These are phyloP conservation scores for Lathyrus oleraceus DNA, from an alignment of 306 rosid genomes.

Conservation along the genomic window DNA sequence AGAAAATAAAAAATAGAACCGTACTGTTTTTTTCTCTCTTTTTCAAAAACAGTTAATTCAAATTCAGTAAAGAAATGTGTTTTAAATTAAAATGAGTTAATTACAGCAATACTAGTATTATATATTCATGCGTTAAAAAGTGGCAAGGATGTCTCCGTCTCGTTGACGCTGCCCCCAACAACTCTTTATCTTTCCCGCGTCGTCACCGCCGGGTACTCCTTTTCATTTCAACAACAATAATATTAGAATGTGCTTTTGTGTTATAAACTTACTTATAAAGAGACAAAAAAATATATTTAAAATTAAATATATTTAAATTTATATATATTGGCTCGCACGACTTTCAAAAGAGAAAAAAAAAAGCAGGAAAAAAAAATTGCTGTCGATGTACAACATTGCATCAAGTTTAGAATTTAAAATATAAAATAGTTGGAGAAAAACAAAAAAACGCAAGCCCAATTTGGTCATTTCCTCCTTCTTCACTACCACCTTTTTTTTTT, in stretches of 20 bases:
- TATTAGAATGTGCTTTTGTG: too few species aligned
- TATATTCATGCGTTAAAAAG: not conserved
- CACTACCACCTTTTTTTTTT: slow-evolving; percentile 34
- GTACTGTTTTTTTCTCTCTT: not conserved
- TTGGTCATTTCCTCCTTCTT: slow-evolving; percentile 35
- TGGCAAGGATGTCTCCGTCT: slow-evolving; percentile 37
- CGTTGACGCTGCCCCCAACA: slow-evolving; percentile 20
- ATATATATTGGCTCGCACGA: slow-evolving; percentile 7
- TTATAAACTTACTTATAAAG: too few species aligned
- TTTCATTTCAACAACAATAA: slow-evolving; percentile 5
- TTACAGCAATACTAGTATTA: too few species aligned
- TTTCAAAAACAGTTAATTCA: not conserved
- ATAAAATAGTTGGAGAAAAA: not conserved
- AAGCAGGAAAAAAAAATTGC: not conserved
- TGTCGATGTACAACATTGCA: slow-evolving; percentile 5
- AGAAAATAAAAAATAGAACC: not conserved
- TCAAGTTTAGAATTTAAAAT: slow-evolving; percentile 7
- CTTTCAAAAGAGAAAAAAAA: not conserved
- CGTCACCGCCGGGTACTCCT: slow-evolving; percentile 33
- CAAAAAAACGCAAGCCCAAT: slow-evolving; percentile 32
- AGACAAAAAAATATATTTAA: not conserved
- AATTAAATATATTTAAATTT: not conserved
- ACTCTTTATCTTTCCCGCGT: slow-evolving; percentile 43
- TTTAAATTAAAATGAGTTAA: too few species aligned
- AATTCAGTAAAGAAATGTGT: not conserved